These are phyloP conservation scores for Chrysopogon serrulatus DNA, from an alignment of 176 grass and related monocot species.

Conservation along the genomic window DNA sequence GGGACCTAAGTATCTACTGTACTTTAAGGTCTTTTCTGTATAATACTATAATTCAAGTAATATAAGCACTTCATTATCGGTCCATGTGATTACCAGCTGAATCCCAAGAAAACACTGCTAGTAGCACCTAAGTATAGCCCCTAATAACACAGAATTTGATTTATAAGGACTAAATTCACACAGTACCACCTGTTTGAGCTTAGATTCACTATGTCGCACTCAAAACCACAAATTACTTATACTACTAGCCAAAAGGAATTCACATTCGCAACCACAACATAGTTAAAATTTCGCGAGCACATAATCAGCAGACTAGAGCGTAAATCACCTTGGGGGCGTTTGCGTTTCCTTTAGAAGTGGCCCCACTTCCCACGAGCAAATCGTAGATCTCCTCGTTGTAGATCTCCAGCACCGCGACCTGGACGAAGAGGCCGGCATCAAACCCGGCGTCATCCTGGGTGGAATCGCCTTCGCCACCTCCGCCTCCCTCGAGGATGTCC, in stretches of 20 bases:
- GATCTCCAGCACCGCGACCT: constrained; percentile 76
- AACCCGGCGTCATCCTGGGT: constrained; percentile 43
- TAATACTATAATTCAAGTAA: background rate
- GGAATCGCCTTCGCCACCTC: background rate
- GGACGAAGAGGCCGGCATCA: constrained; percentile 49
- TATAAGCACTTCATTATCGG: background rate
- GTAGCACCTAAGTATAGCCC: background rate
- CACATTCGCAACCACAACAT: background rate
- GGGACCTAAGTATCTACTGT: background rate
- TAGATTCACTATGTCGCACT: background rate
- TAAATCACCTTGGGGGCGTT: constrained; percentile 57
- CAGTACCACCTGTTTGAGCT: background rate
- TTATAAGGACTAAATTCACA: background rate
- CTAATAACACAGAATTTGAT: background rate
- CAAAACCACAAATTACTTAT: background rate
- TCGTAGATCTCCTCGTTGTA: constrained; percentile 97
- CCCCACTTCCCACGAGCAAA: constrained; percentile 43
- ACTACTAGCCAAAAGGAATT: background rate
- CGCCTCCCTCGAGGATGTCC: constrained; percentile 50
- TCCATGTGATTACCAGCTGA: background rate
- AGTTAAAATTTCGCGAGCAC: background rate
- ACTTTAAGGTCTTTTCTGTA: background rate
- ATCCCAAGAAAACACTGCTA: background rate
- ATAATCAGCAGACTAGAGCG: background rate
- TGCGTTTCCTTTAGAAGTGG: constrained; percentile 43